Conservation (phyloP, 2,329 filamentous ascomycete species). For the Cladophialophora immunda region DNA sequence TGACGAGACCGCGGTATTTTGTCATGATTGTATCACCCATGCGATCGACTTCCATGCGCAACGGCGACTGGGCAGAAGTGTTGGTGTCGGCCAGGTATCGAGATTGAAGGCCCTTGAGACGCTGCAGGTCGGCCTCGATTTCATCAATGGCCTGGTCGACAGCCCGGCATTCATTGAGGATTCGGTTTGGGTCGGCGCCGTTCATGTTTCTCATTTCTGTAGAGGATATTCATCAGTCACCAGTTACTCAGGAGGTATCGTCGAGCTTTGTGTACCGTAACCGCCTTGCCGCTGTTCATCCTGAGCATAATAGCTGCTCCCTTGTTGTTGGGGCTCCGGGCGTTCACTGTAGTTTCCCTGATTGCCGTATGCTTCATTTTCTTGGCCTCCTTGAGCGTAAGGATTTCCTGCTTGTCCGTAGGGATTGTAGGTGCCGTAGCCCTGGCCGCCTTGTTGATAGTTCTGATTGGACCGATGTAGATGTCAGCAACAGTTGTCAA, state of each 20-base stretch:
- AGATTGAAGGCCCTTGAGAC: conserved; percentile 75
- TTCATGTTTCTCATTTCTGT: conserved; percentile 55
- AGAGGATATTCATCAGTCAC: conserved; percentile 24
- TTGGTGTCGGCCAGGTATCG: conserved; percentile 80
- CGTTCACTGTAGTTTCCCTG: conserved; percentile 42
- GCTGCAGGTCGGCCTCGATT: conserved; percentile 75
- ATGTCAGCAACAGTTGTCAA: conserved; percentile 21
- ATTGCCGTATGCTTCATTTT: conserved; percentile 45
- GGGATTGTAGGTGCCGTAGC: conserved; percentile 60
- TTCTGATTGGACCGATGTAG: conserved; percentile 31
- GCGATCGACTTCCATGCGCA: conserved; percentile 74
- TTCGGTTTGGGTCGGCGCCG: conserved; percentile 71
- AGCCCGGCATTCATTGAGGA: conserved; percentile 84
- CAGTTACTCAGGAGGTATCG: neutral
- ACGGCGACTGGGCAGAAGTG: conserved; percentile 70
- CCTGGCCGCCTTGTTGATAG: conserved; percentile 29
- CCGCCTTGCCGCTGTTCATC: conserved; percentile 58
- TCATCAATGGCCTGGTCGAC: conserved; percentile 80
- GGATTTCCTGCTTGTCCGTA: conserved; percentile 37
- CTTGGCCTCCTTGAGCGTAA: conserved; percentile 34
- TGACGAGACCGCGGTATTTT: conserved; percentile 79
- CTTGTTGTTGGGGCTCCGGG: conserved; percentile 43
- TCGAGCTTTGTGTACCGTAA: conserved; percentile 49
- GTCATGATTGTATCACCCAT: conserved; percentile 83
- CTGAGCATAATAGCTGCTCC: conserved; percentile 47